These are phyloP conservation scores for Cordyceps fumosorosea DNA, from an alignment of 2,329 filamentous ascomycete species.

Conservation along the genomic window DNA sequence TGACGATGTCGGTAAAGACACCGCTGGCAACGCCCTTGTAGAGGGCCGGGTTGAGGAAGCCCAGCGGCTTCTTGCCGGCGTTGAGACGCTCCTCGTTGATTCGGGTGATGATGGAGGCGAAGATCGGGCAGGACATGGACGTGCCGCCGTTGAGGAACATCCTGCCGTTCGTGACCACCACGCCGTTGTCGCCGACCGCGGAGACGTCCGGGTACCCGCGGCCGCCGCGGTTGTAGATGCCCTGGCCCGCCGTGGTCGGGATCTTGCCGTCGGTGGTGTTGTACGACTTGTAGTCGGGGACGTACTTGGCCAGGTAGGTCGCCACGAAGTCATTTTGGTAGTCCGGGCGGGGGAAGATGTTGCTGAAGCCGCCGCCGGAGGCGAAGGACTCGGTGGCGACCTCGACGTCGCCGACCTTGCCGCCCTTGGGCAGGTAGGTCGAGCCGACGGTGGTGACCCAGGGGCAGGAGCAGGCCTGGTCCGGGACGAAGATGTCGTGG, in stretches of 20 bases:
- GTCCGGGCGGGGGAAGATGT: slow-evolving; percentile 37
- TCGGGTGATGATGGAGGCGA: slow-evolving; percentile 16
- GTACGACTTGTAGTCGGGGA: slow-evolving; percentile 26
- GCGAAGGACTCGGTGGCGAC: slow-evolving; percentile 39
- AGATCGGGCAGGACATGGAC: slow-evolving; percentile 14
- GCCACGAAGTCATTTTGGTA: slow-evolving; percentile 39
- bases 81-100: slow-evolving; percentile 15
- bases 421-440: slow-evolving; percentile 36
- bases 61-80: slow-evolving; percentile 30
- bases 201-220: slow-evolving; percentile 33
- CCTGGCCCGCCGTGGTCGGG: slow-evolving; percentile 21
- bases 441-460: slow-evolving; percentile 43
- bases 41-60: slow-evolving; percentile 22
- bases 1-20: neutral
- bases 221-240: slow-evolving; percentile 32
- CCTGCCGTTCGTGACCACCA: slow-evolving; percentile 30
- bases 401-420: slow-evolving; percentile 37
- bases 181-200: slow-evolving; percentile 38
- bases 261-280: slow-evolving; percentile 28
- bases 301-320: slow-evolving; percentile 27
- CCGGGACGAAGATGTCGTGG: slow-evolving; percentile 25
- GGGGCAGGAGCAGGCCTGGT: slow-evolving; percentile 35
- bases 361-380: slow-evolving; percentile 22
- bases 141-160: slow-evolving; percentile 4
- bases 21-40: neutral